Conservation (phyloP, 2,329 filamentous ascomycete genomes). For the Aspergillus costaricaensis region DNA sequence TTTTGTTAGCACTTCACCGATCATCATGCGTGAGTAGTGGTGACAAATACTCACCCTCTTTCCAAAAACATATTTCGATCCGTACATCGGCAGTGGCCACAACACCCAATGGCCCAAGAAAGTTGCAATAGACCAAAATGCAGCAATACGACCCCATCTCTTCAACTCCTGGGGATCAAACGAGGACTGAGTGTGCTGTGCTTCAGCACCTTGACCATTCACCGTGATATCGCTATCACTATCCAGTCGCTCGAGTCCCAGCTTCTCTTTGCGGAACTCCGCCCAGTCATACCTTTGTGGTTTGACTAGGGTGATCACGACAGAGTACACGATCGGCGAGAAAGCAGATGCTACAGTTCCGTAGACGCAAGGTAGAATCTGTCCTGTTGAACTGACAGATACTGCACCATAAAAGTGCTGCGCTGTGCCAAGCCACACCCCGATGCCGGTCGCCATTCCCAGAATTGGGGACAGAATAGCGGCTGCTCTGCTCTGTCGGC, state of each 20-base stretch:
- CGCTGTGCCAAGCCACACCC: slow-evolving; percentile 56
- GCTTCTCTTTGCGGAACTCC: slow-evolving; percentile 38
- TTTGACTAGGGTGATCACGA: slow-evolving; percentile 50
- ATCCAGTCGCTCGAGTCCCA: slow-evolving; percentile 31
- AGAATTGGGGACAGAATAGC: slow-evolving; percentile 55
- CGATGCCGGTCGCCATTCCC: slow-evolving; percentile 54
- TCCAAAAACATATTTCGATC: slow-evolving; percentile 52
- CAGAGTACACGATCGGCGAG: slow-evolving; percentile 54
- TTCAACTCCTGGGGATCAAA: slow-evolving; percentile 44
- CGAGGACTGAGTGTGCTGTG: neutral
- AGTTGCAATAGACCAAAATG: slow-evolving; percentile 52
- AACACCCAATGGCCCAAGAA: slow-evolving; percentile 58
- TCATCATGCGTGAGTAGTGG: neutral
- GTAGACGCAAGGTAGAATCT: slow-evolving; percentile 55
- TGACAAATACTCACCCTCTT: slow-evolving; percentile 34
- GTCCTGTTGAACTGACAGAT: slow-evolving; percentile 51
- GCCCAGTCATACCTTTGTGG: slow-evolving; percentile 48
- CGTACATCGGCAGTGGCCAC: slow-evolving; percentile 60
- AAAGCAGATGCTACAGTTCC: slow-evolving; percentile 57
- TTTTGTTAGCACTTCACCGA: neutral
- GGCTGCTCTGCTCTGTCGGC: slow-evolving; percentile 51
- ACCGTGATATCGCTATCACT: slow-evolving; percentile 14
- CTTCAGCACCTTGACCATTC: neutral
- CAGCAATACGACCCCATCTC: slow-evolving; percentile 50
- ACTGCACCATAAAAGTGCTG: slow-evolving; percentile 51